phyloP scores from a whole-genome alignment of 2,329 filamentous ascomycete species.

The Trichoderma endophyticum region DNA sequence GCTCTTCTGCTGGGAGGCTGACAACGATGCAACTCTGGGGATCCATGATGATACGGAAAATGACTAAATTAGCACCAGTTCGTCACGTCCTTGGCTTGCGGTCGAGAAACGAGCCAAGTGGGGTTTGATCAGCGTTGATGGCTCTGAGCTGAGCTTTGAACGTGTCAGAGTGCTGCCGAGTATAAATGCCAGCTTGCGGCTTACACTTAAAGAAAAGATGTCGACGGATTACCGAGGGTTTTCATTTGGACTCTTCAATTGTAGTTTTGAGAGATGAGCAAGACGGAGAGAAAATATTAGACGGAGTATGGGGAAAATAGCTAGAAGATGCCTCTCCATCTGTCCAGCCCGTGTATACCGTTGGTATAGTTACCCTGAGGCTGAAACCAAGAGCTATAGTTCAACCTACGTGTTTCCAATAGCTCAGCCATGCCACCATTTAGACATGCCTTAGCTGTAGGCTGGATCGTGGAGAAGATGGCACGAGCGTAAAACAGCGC shows the following conservation, averaged over 20 bases:
- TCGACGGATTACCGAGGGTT: not conserved
- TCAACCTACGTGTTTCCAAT: not conserved
- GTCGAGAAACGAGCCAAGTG: not conserved
- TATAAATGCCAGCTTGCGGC: not conserved
- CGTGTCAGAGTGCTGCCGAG: not conserved
- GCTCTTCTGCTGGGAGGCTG: not conserved
- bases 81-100: not conserved
- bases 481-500: not conserved
- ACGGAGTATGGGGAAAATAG: not conserved
- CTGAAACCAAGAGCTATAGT: not conserved
- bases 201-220: not conserved
- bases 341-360: not conserved
- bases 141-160: not conserved
- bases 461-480: constrained; percentile 8
- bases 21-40: not conserved
- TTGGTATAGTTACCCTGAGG: not conserved
- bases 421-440: not conserved
- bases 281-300: not conserved
- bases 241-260: not conserved
- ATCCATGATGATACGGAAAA: not conserved
- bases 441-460: not conserved
- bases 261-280: not conserved
- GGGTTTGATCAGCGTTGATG: not conserved
- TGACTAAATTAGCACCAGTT: not conserved
- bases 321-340: not conserved